A percentile compares a stretch with the other conserved stretches of the same genome.
These are phyloP conservation scores for Pichia sp. DNA, from an alignment of 1,139 yeast genomes.

Conservation along the genomic window DNA sequence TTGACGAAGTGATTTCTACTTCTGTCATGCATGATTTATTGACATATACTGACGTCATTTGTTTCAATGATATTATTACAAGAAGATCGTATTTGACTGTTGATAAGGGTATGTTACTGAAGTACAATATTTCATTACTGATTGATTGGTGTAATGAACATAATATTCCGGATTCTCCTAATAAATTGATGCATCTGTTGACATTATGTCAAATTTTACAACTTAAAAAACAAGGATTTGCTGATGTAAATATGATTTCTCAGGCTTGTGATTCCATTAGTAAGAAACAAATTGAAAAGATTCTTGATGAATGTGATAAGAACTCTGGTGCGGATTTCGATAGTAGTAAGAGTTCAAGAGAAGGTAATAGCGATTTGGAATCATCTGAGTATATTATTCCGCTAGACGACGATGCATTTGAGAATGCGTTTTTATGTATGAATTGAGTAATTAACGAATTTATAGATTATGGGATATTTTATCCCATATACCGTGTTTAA, in stretches of 20 bases:
- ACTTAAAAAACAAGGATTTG: conserved; percentile 85
- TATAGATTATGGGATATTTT: background rate
- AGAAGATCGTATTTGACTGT: conserved; percentile 90
- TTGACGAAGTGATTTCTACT: conserved; percentile 80
- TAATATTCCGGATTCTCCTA: conserved; percentile 85
- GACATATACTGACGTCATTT: conserved; percentile 83
- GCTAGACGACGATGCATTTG: conserved; percentile 2
- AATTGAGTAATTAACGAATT: background rate
- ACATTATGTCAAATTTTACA: conserved; percentile 94
- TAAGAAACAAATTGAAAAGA: conserved; percentile 89
- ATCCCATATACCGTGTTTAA: too few relatives aligned
- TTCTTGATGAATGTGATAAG: conserved; percentile 67
- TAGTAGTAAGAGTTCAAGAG: background rate
- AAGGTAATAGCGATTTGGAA: background rate
- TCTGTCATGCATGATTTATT: conserved; percentile 85
- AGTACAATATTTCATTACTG: conserved; percentile 90
- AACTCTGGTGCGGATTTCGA: conserved; percentile 39
- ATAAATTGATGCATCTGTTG: conserved; percentile 79
- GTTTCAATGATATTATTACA: conserved; percentile 94
- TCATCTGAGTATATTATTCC: conserved; percentile 7
- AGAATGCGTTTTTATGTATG: conserved; percentile 3
- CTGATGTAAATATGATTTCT: conserved; percentile 86
- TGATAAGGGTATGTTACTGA: conserved; percentile 95
- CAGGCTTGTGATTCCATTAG: conserved; percentile 93
- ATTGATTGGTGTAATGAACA: conserved; percentile 99